Base-by-base conservation (phyloP, 2,329 filamentous ascomycete species). In the Ophiostoma montium region DNA sequence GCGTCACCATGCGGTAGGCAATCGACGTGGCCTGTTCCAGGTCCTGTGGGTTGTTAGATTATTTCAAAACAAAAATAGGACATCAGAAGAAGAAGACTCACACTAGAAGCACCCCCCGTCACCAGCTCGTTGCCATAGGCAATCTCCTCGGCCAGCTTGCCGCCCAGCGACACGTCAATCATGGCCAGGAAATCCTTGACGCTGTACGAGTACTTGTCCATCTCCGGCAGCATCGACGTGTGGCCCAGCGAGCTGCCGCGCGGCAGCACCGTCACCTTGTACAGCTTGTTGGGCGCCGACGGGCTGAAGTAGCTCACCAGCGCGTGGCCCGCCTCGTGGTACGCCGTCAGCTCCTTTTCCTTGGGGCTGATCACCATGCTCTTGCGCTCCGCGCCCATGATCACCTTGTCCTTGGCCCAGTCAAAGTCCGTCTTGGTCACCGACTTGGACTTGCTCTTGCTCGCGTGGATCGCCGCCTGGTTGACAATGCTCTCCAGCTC, bases 401-500 rank as follows among this genome's bases (percentile, higher is more conserved):
- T 83, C 48, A 98, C 86, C 68, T 92, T 92, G 70, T 98, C 92
- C 67, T 94, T 96, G 50, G 92, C 92, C 89, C 90, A 98, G 58
- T 95, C 89, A 55, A 96, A 82, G 61, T 96, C 88, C 32, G 75
- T 67, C 64, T 87, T 83, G 12, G 76, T 75, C 48, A 98, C 86
- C 42, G 82, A 75, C 52, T 71, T 72, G 35, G 84, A 76, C 67
- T 89, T 92, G 57, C 85, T 76, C 63, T 92, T 87, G 60, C 87
- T 94, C n/a, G 92, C 92, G 60, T 84, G 86, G 39, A 98, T 83
- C 19, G 92, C 92, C 31, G 92, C 92, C 62, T 95, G 86, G 66
- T 98, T 98, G 61, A 95, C 84, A 58, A 98, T 79, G 62, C 95
- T 98, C 67, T 96, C 92, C 12, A 98, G 74, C 59, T 98, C 92